Percentiles rank a stretch among this genome's conserved stretches.
phyloP scores from a whole-genome alignment of 2,329 filamentous ascomycete genomes.

The Furcasterigmium sp. region DNA sequence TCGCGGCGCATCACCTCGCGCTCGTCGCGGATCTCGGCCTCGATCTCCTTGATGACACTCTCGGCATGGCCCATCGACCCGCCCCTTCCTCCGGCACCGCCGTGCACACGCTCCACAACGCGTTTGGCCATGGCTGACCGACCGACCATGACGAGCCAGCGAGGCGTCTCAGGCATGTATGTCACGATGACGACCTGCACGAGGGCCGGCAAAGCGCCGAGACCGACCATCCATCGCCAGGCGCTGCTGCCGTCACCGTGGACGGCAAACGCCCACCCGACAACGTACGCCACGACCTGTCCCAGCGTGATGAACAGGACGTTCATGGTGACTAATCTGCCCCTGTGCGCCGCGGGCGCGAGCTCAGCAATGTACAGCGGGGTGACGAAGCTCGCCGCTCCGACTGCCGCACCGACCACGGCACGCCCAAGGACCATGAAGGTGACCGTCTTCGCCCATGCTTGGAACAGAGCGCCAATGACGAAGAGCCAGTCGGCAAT shows the following conservation, averaged over 20 bases:
- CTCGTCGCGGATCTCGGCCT: slow-evolving; percentile 70
- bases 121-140: slow-evolving; percentile 53
- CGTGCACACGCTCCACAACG: slow-evolving; percentile 63
- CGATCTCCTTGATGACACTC: slow-evolving; percentile 62
- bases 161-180: slow-evolving; percentile 80
- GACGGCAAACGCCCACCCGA: slow-evolving; percentile 71
- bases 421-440: slow-evolving; percentile 64
- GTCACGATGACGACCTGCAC: slow-evolving; percentile 65
- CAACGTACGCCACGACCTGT: slow-evolving; percentile 81
- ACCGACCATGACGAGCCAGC: slow-evolving; percentile 75
- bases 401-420: slow-evolving; percentile 68
- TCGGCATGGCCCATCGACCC: slow-evolving; percentile 45
- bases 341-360: slow-evolving; percentile 69
- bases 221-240: slow-evolving; percentile 89
- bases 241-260: slow-evolving; percentile 47
- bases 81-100: slow-evolving; percentile 34
- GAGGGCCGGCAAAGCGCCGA: slow-evolving; percentile 72
- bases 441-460: slow-evolving; percentile 49
- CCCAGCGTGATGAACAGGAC: slow-evolving; percentile 81
- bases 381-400: slow-evolving; percentile 74
- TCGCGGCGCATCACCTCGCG: slow-evolving; percentile 44
- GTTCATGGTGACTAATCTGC: slow-evolving; percentile 75
- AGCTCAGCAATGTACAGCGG: slow-evolving; percentile 88
- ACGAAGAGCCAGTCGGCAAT: slow-evolving; percentile 64
- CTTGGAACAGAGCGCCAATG: slow-evolving; percentile 61